Evolutionary conservation across 345 rosid species (phyloP).

Genomic region (Gossypium australe): DNA sequence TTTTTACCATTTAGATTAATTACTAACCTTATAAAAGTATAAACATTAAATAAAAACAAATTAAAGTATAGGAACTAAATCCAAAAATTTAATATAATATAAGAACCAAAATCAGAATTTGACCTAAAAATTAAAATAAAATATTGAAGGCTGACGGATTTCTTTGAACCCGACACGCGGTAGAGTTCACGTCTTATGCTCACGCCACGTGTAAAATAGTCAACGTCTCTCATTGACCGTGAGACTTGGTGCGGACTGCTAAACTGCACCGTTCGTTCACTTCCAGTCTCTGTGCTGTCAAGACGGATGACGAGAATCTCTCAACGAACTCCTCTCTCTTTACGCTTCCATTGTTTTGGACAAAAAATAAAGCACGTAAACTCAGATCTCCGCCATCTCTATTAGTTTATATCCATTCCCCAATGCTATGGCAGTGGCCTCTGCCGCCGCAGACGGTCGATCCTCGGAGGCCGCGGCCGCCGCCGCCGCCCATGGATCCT

Average conservation of each 20-base stretch:
- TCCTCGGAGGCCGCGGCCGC: slow-evolving; percentile 10
- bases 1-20: too few relatives aligned
- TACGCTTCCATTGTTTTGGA: not conserved
- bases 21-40: too few relatives aligned
- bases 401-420: not conserved
- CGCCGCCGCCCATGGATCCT: slow-evolving; percentile 27
- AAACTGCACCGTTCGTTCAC: not conserved
- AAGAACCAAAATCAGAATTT: too few relatives aligned
- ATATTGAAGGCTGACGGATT: not conserved
- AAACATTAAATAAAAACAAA: too few relatives aligned
- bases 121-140: too few relatives aligned
- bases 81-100: too few relatives aligned
- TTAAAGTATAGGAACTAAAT: too few relatives aligned
- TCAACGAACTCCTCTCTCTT: not conserved
- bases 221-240: slow-evolving; percentile 3
- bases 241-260: slow-evolving; percentile 13
- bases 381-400: slow-evolving; percentile 8
- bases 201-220: slow-evolving; percentile 20
- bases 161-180: slow-evolving; percentile 8
- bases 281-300: not conserved
- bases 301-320: not conserved
- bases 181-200: not conserved
- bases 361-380: not conserved
- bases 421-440: slow-evolving; percentile 42
- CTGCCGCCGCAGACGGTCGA: slow-evolving; percentile 33